A percentile compares a stretch with the other conserved stretches of the same genome.
Conservation (phyloP, 2,329 filamentous ascomycete species). For the Botrytis cinerea region DNA sequence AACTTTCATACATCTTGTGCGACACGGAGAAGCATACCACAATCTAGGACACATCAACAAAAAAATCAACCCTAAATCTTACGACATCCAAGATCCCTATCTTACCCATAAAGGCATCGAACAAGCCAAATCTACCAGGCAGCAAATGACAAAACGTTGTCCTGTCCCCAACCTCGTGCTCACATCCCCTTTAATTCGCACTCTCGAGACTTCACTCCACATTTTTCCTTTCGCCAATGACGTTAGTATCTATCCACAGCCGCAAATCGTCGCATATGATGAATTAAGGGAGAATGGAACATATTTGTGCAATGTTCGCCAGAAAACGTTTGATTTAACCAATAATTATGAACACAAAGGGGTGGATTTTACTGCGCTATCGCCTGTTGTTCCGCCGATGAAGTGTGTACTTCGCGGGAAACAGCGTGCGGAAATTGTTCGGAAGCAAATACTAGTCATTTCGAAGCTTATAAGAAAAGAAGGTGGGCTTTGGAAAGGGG, state of each 20-base stretch:
- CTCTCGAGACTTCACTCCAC: constrained; percentile 1
- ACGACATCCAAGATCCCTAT: background rate
- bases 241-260: background rate
- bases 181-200: constrained; percentile 2
- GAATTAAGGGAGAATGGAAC: constrained; percentile 10
- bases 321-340: background rate
- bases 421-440: background rate
- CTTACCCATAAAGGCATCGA: background rate
- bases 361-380: background rate
- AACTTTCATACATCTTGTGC: constrained; percentile 3
- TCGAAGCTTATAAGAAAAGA: background rate
- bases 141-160: background rate
- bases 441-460: background rate
- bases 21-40: constrained; percentile 19
- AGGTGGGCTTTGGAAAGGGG: constrained; percentile 13
- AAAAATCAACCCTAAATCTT: constrained; percentile 4
- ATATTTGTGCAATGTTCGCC: constrained; percentile 1
- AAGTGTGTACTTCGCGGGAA: background rate
- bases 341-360: background rate
- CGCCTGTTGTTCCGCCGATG: background rate
- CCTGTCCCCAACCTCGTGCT: background rate
- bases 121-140: background rate
- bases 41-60: background rate
- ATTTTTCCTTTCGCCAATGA: background rate
- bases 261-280: constrained; percentile 18